Evolutionary conservation across 148 eudicot genomes (phyloP).

Genomic region (Linanthus parryae): DNA sequence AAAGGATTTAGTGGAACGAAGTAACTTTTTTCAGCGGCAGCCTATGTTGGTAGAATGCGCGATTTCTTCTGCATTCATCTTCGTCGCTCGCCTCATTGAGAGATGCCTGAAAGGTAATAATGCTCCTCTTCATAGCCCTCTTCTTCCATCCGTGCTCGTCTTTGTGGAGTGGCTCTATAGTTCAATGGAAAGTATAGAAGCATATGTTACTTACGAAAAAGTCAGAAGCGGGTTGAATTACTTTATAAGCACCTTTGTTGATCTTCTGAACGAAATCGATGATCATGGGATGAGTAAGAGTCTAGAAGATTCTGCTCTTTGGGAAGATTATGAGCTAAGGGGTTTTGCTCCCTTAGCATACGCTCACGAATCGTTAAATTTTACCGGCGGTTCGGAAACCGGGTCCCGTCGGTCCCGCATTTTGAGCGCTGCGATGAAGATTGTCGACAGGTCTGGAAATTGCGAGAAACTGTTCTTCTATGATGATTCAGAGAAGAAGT

Average conservation of each 20-base stretch:
- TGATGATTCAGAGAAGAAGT: conserved; percentile 29
- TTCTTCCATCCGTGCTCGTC: conserved; percentile 67
- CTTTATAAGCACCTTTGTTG: conserved; percentile 52
- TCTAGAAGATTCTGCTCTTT: conserved; percentile 40
- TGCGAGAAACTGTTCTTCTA: conserved; percentile 35
- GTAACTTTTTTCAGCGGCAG: conserved; percentile 18
- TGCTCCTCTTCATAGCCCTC: conserved; percentile 35
- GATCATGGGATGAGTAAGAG: conserved; percentile 8
- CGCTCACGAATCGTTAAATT: conserved; percentile 38
- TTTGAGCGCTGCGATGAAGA: conserved; percentile 44
- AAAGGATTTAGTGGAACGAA: conserved; percentile 20
- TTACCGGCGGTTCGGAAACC: conserved; percentile 31
- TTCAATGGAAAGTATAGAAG: conserved; percentile 21
- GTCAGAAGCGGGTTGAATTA: conserved; percentile 41
- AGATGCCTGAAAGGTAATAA: conserved; percentile 41
- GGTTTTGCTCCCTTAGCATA: conserved; percentile 56
- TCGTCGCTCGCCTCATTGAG: conserved; percentile 65
- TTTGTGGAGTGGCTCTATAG: conserved; percentile 80
- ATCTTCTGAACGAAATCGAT: conserved; percentile 49
- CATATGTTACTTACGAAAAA: conserved; percentile 33
- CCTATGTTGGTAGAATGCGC: conserved; percentile 30
- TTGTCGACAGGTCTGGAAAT: conserved; percentile 21
- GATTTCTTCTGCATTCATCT: conserved; percentile 47
- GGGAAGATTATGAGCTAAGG: conserved; percentile 91
- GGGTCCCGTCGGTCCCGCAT: conserved; percentile 46